Base-by-base conservation (phyloP, 805 yeast species). In the Saturnispora silvae region DNA sequence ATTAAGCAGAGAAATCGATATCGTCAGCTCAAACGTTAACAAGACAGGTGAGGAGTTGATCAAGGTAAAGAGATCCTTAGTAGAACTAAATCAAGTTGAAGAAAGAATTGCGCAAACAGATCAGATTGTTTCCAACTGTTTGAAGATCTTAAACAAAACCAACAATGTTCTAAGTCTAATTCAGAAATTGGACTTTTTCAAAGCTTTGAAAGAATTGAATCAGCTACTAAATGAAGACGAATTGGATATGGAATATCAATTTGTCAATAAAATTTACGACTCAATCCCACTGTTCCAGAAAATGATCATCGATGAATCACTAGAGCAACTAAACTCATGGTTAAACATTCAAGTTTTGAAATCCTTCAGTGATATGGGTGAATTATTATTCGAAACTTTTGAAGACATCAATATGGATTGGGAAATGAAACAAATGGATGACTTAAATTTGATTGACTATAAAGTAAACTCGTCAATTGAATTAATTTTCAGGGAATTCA, bases 401-500 rank as follows among this genome's bases (percentile, higher is more conserved):
- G 67, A 63, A 6, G 54, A 58, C 1, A 70, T 86, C 51, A 72
- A 80, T 35, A 63, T 67, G 13, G 63, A 66, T 28, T 83, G 94
- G 89, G 64, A 67, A 25, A 44, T 54, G 2, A 61, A 62, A 45
- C 75, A 70, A 41, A 50, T 60, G 5, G 51, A 60, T 7, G 68
- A 69, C 40, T 60, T 59, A 4, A 62, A 64, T 23, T 64, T 77
- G 35, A 55, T 64, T 4, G 60, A 69, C 6, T 83, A 73, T 54
- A 77, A 81, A 49, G 70, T 89, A 45, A 87, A 87, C 54, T 82
- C 96, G 0, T 82, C 95, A 0, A 82, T 87, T 4, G 97, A 89
- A 55, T 57, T 72, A 6, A 74, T 94, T 5, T 64, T 85, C 52
- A 67, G 96, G 48, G 67, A 77, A 0, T 60, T 62, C 8, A 35